Evolutionary conservation across 2,329 filamentous ascomycete species (phyloP).

Genomic region (Zymoseptoria brevis): DNA sequence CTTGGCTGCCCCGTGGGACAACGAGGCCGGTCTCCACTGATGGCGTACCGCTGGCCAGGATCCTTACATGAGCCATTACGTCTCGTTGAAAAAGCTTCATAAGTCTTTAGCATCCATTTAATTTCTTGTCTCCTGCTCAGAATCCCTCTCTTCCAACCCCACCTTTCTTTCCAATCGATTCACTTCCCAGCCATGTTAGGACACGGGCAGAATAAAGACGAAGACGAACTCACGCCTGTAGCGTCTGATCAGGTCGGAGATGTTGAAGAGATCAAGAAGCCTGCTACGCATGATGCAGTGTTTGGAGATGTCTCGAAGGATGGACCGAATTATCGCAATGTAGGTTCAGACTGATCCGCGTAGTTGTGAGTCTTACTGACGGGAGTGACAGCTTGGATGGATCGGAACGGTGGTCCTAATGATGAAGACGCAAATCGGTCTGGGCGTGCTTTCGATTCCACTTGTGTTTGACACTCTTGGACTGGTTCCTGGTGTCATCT

Average conservation of each 20-base stretch:
- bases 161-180: background rate
- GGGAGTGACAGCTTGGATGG: constrained; percentile 32
- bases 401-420: constrained; percentile 36
- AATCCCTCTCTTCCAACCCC: background rate
- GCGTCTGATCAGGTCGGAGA: constrained; percentile 11
- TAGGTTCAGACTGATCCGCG: constrained; percentile 9
- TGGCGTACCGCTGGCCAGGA: background rate
- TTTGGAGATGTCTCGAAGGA: constrained; percentile 13
- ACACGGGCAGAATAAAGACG: background rate
- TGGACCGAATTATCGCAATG: constrained; percentile 18
- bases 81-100: background rate
- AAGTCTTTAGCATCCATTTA: background rate
- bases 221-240: constrained; percentile 10
- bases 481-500: constrained; percentile 40
- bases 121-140: background rate
- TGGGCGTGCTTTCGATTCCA: constrained; percentile 41
- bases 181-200: background rate
- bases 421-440: constrained; percentile 39
- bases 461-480: constrained; percentile 38
- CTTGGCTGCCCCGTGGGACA: background rate
- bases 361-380: background rate
- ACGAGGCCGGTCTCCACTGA: background rate
- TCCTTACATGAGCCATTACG: background rate
- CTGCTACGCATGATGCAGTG: constrained; percentile 9
- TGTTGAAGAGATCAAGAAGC: constrained; percentile 6